Evolutionary conservation across 176 grass and related monocot genomes (phyloP).

Genomic region (Tillandsia leiboldiana): DNA sequence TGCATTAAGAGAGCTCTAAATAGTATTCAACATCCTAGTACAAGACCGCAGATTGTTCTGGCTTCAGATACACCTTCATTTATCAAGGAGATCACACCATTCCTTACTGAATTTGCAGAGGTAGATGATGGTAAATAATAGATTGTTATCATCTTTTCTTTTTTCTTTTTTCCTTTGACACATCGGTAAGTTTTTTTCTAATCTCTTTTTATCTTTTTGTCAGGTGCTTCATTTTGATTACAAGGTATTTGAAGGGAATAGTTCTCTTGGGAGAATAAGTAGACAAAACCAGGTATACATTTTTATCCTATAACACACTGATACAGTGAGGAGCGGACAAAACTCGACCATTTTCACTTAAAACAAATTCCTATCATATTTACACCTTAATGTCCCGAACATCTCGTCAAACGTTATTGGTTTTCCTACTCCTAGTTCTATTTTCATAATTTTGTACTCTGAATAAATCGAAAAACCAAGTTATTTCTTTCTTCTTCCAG

Average conservation of each 20-base stretch:
- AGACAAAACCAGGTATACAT: constrained; percentile 44
- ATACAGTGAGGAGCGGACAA: neutral
- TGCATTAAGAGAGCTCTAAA: constrained; percentile 71
- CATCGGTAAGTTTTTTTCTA: neutral
- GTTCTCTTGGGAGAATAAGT: constrained; percentile 19
- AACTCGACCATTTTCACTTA: neutral
- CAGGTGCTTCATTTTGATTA: constrained; percentile 85
- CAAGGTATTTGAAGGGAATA: constrained; percentile 41
- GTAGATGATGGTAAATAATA: constrained; percentile 40
- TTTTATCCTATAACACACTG: neutral
- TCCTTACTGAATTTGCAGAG: constrained; percentile 69
- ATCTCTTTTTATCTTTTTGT: constrained; percentile 18
- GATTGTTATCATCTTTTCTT: neutral
- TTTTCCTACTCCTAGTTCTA: no score
- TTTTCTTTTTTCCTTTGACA: neutral
- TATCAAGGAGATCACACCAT: constrained; percentile 50
- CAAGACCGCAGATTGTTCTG: constrained; percentile 50
- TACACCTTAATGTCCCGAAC: no score
- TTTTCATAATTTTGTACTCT: no score
- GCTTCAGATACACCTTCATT: constrained; percentile 79
- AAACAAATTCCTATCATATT: no score
- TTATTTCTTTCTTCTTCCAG: constrained; percentile 16
- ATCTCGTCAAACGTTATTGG: no score
- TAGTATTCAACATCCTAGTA: constrained; percentile 24
- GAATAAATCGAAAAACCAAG: neutral